A percentile compares a stretch with the other conserved stretches of the same genome.
phyloP scores from a whole-genome alignment of 2,329 filamentous ascomycete genomes.

The Rutstroemia sp. region DNA sequence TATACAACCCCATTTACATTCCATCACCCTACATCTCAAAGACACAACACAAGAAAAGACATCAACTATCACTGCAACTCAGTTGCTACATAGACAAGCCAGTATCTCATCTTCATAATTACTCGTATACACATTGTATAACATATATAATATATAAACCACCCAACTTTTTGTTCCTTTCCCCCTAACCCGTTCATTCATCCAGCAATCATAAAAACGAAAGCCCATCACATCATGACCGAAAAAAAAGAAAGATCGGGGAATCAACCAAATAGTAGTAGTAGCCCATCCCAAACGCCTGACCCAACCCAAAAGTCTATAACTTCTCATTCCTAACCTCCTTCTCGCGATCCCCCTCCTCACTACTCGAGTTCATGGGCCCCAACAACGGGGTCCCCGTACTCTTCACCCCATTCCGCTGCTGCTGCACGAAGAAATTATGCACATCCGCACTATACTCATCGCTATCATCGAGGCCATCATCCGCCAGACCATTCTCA shows the following conservation, averaged over 20 bases:
- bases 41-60: too few species aligned
- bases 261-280: neutral
- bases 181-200: too few species aligned
- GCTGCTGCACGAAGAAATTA: slow-evolving; percentile 16
- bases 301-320: neutral
- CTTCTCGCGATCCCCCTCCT: neutral
- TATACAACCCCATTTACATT: too few species aligned
- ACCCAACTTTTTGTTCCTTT: too few species aligned
- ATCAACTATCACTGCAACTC: too few species aligned
- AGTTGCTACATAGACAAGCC: too few species aligned
- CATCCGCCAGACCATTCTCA: slow-evolving; percentile 14
- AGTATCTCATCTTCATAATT: too few species aligned
- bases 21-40: too few species aligned
- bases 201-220: too few species aligned
- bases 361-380: neutral
- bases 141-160: too few species aligned
- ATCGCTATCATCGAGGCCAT: slow-evolving; percentile 11
- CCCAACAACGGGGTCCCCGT: neutral
- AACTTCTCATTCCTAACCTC: neutral
- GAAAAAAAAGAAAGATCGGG: neutral
- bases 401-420: neutral
- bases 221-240: too few species aligned
- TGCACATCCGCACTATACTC: slow-evolving; percentile 22
- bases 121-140: too few species aligned
- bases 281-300: neutral